A percentile compares a stretch with the other conserved stretches of the same genome.
Conservation (phyloP, 2,329 filamentous ascomycete genomes). For the Penicillium aurantiogriseum region DNA sequence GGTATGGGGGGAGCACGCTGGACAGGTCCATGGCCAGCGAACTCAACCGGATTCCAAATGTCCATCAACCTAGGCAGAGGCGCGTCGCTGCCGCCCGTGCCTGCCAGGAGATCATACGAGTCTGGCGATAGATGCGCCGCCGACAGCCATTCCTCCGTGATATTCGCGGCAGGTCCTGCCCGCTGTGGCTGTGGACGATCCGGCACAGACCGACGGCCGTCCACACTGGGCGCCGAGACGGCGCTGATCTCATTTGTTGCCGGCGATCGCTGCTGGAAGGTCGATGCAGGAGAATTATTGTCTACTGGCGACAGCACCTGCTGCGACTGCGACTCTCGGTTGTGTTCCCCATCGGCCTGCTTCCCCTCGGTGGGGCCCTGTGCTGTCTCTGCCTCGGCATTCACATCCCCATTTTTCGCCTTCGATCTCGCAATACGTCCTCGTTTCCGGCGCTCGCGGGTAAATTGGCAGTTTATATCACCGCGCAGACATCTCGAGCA, state of each 20-base stretch:
- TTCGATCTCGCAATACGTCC: constrained; percentile 74
- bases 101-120: constrained; percentile 33
- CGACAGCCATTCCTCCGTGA: constrained; percentile 37
- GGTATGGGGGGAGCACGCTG: constrained; percentile 21
- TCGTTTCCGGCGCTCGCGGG: constrained; percentile 87
- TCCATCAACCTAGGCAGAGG: constrained; percentile 32
- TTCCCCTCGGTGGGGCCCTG: constrained; percentile 3
- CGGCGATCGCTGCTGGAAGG: constrained; percentile 28
- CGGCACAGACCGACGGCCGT: constrained; percentile 28
- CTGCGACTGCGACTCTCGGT: constrained; percentile 7
- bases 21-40: constrained; percentile 36
- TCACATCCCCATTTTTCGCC: constrained; percentile 35
- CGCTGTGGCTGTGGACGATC: constrained; percentile 22
- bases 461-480: constrained; percentile 71
- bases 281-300: constrained; percentile 27
- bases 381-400: background rate
- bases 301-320: constrained; percentile 18
- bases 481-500: constrained; percentile 88
- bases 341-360: constrained; percentile 12
- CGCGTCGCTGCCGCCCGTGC: constrained; percentile 26
- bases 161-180: constrained; percentile 21
- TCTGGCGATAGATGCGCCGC: constrained; percentile 34
- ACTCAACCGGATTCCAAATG: constrained; percentile 33
- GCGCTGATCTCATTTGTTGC: constrained; percentile 29
- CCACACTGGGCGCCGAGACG: constrained; percentile 30